A percentile compares a stretch with the other conserved stretches of the same genome.
Evolutionary conservation across 2,329 filamentous ascomycete genomes (phyloP).

Genomic region (Fusarium tanahbumbuense): DNA sequence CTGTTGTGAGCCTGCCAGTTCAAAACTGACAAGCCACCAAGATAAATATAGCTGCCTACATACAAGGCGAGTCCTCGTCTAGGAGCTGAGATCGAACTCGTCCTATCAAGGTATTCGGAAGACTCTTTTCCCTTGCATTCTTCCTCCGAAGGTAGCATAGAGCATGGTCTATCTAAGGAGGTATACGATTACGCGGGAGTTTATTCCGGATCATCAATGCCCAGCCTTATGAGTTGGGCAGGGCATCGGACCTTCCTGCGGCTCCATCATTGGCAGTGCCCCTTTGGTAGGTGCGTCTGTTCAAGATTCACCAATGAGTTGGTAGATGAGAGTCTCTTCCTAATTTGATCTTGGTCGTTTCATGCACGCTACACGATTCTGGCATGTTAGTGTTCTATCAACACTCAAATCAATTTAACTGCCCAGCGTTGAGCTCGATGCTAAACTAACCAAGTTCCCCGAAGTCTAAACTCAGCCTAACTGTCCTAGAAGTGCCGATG

Average conservation of each 20-base stretch:
- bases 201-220: not conserved
- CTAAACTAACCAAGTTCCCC: not conserved
- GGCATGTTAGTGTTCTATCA: not conserved
- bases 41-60: slow-evolving; percentile 29
- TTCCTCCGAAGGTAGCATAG: slow-evolving; percentile 4
- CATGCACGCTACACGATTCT: slow-evolving; percentile 5
- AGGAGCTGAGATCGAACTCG: not conserved
- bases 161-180: not conserved
- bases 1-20: slow-evolving; percentile 8
- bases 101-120: not conserved
- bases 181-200: not conserved
- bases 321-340: not conserved
- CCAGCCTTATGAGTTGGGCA: slow-evolving; percentile 23
- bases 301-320: not conserved
- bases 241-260: not conserved
- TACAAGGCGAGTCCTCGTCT: not conserved
- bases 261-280: not conserved
- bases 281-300: not conserved
- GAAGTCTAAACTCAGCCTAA: not conserved
- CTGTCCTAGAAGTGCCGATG: not conserved
- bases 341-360: not conserved
- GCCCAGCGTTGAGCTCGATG: not conserved
- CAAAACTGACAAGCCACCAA: slow-evolving; percentile 8
- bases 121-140: slow-evolving; percentile 11
- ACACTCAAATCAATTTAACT: not conserved